Evolutionary conservation across 225 moss, liverwort and hornwort species (phyloP).

Genomic region (Physcomitrium patens): DNA sequence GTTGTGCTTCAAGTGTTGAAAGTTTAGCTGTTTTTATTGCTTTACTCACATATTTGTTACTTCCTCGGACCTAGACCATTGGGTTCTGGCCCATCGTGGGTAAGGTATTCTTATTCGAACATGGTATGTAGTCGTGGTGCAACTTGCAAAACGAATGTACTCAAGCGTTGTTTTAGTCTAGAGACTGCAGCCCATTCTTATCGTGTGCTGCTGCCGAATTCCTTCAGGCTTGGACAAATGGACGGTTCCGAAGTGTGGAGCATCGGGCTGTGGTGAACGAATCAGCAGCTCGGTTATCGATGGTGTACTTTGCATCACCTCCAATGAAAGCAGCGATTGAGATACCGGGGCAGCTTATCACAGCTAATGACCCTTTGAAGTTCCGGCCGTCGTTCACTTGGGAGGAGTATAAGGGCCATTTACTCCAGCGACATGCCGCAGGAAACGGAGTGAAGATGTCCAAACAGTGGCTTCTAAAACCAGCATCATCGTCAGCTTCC

Average conservation of each 20-base stretch:
- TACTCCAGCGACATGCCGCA: conserved; percentile 29
- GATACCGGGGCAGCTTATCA: conserved; percentile 31
- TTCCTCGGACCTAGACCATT: not conserved
- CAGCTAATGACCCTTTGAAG: conserved; percentile 27
- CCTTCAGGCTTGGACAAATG: conserved; percentile 58
- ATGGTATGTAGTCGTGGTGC: conserved; percentile 4
- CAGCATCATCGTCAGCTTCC: not conserved
- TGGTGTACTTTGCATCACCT: conserved; percentile 52
- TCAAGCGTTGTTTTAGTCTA: not conserved
- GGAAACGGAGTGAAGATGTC: conserved; percentile 49
- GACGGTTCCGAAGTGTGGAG: conserved; percentile 53
- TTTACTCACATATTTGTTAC: not conserved
- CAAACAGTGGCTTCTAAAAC: conserved; percentile 41
- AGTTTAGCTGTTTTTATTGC: too few relatives aligned
- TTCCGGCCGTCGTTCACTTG: conserved; percentile 46
- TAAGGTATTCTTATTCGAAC: not conserved
- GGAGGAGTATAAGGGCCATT: conserved; percentile 48
- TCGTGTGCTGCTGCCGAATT: not conserved
- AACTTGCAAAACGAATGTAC: not conserved
- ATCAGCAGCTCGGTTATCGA: conserved; percentile 42
- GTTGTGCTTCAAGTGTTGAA: too few relatives aligned
- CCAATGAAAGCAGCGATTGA: conserved; percentile 22
- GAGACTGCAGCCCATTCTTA: too few relatives aligned
- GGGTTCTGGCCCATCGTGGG: conserved; percentile 5
- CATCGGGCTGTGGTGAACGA: conserved; percentile 65